Base-by-base conservation (phyloP, 176 grass and related monocot species). In the Oropetium thomaeum region DNA sequence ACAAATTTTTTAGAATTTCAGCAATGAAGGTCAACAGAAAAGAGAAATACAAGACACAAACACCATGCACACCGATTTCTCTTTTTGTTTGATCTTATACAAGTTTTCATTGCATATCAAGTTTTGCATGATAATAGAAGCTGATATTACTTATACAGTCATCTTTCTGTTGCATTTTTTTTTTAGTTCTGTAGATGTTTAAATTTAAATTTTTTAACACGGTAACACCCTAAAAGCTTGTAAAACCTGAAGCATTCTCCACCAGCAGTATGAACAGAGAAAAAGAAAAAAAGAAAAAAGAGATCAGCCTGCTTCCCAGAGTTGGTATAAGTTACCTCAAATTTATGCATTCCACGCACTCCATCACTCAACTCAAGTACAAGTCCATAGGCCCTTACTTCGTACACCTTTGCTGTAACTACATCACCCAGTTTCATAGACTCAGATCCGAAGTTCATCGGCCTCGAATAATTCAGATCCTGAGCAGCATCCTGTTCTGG, bases 281-380 rank as follows among this genome's bases (percentile, higher is more conserved):
- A n/a, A n/a, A n/a, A n/a, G n/a, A n/a, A n/a, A n/a, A n/a, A n/a
- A n/a, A n/a, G 32, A 42, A 67, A 74, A 19, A 15, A 26, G 0
- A 13, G 17, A 43, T 9, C 10, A 0, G 38, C 33, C 47, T 45
- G 19, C 14, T 58, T 58, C 4, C 17, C 58, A 60, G 13, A 37
- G 28, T 2, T 34, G 13, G 30, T 75, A 69, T 23, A 62, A 75
- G 27, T 82, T 92, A 98, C 96, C 96, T 79, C 68, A 91, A 98
- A 98, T 69, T 95, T 98, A 79, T 88, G 90, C 96, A 94, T 98
- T 81, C 96, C 96, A 8, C 82, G 89, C 5, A 60, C 70, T 83
- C 91, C 96, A 79, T 91, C 84, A 47, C 58, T 87, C 67, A 98
- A 78, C 67, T 98, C 84, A 61, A 98, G 96, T 70, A 98, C 96